phyloP scores from a whole-genome alignment of 192 early-diverging fungal genomes.

The Mycoemilia scoparia region DNA sequence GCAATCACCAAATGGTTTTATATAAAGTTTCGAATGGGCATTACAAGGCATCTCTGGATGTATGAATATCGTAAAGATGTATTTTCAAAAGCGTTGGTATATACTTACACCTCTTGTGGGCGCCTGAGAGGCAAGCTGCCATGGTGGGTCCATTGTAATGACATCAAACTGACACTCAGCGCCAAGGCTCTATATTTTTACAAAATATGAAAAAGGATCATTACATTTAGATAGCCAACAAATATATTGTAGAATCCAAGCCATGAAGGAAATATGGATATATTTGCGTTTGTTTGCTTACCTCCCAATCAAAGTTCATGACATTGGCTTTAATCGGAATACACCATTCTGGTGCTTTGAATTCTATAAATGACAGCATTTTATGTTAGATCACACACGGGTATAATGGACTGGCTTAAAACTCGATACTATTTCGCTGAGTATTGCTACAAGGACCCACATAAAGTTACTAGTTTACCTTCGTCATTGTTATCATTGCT shows the following conservation, averaged over 20 bases:
- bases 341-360: conserved; percentile 82
- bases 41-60: no score
- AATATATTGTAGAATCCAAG: no score
- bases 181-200: conserved; percentile 41
- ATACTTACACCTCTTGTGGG: conserved; percentile 85
- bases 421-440: no score
- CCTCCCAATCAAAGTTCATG: conserved; percentile 88
- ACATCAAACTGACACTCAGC: conserved; percentile 78
- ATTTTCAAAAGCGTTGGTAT: conserved; percentile 12
- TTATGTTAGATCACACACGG: neutral
- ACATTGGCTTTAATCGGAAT: conserved; percentile 91
- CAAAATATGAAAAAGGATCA: neutral
- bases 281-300: no score
- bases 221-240: neutral
- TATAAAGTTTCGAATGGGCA: conserved; percentile 2
- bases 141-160: conserved; percentile 89
- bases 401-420: neutral
- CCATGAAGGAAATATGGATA: no score
- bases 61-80: neutral
- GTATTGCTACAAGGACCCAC: no score
- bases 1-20: conserved; percentile 9
- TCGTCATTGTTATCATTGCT: conserved; percentile 7
- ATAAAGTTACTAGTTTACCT: no score
- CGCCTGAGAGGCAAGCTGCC: conserved; percentile 87
- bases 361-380: conserved; percentile 48